Evolutionary conservation across 108 stramenopile genomes (phyloP).

Genomic region (Seminavis robusta): DNA sequence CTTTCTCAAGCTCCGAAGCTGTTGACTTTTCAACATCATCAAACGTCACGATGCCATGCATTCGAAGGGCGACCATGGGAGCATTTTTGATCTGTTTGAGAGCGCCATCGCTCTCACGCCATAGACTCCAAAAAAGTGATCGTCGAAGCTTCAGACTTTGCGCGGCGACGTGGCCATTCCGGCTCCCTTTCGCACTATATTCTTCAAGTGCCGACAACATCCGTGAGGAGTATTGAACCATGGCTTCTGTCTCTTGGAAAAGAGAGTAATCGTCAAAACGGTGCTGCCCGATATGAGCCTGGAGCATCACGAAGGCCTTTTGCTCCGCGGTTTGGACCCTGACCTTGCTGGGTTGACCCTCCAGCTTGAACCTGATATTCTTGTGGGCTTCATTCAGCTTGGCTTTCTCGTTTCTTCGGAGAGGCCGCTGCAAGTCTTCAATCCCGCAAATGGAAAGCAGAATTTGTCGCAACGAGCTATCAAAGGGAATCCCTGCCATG

Average conservation of each 20-base stretch:
- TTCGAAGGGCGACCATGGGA: slow-evolving; percentile 34
- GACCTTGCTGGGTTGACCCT: slow-evolving; percentile 73
- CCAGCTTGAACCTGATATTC: slow-evolving; percentile 62
- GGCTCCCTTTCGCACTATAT: slow-evolving; percentile 61
- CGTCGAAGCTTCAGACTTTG: slow-evolving; percentile 56
- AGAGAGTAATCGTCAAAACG: slow-evolving; percentile 61
- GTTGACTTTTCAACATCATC: slow-evolving; percentile 56
- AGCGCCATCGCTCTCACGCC: slow-evolving; percentile 66
- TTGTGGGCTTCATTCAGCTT: slow-evolving; percentile 79
- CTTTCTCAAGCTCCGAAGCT: slow-evolving; percentile 43
- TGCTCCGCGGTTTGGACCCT: slow-evolving; percentile 63
- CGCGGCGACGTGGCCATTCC: slow-evolving; percentile 54
- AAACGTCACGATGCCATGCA: slow-evolving; percentile 60
- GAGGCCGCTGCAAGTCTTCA: slow-evolving; percentile 55
- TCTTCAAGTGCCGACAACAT: slow-evolving; percentile 74
- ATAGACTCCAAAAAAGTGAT: slow-evolving; percentile 55
- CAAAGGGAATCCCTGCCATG: slow-evolving; percentile 59
- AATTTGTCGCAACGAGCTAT: slow-evolving; percentile 53
- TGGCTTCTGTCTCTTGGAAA: slow-evolving; percentile 60
- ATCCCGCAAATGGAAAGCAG: slow-evolving; percentile 60
- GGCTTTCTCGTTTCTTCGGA: slow-evolving; percentile 77
- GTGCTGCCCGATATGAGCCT: slow-evolving; percentile 64
- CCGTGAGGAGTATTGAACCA: slow-evolving; percentile 53
- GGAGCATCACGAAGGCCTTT: slow-evolving; percentile 84
- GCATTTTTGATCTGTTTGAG: slow-evolving; percentile 71